Evolutionary conservation across 371 early-diverging fungal genomes (phyloP).

Genomic region (Smittium mucronatum): DNA sequence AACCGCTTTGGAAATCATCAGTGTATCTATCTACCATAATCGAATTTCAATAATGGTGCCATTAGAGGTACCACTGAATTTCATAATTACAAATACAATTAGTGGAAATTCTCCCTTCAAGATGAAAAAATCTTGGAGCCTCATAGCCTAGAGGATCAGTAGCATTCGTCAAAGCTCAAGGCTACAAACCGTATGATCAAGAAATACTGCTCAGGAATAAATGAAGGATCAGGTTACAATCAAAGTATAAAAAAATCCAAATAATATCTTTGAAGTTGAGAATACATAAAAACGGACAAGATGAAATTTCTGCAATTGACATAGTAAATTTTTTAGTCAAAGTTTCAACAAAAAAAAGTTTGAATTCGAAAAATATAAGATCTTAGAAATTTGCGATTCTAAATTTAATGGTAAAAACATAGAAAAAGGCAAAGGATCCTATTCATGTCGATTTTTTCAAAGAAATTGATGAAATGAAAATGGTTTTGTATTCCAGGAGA

Average conservation of each 20-base stretch:
- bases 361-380: not conserved
- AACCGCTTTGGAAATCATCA: not conserved
- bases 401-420: not conserved
- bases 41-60: not conserved
- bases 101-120: not conserved
- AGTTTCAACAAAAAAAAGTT: not conserved
- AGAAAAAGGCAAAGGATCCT: not conserved
- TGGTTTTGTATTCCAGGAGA: not conserved
- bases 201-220: not conserved
- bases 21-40: not conserved
- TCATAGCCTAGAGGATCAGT: not conserved
- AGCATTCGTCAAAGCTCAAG: not conserved
- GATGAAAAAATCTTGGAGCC: not conserved
- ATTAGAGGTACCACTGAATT: not conserved
- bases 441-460: not conserved
- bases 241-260: not conserved
- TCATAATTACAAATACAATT: not conserved
- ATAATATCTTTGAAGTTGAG: not conserved
- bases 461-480: not conserved
- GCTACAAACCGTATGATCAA: not conserved
- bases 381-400: not conserved
- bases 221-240: not conserved
- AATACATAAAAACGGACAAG: not conserved
- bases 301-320: not conserved
- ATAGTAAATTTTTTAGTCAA: not conserved